These are phyloP conservation scores for Pulveroboletus frians DNA, from an alignment of 768 basidiomycete species.

Conservation along the genomic window DNA sequence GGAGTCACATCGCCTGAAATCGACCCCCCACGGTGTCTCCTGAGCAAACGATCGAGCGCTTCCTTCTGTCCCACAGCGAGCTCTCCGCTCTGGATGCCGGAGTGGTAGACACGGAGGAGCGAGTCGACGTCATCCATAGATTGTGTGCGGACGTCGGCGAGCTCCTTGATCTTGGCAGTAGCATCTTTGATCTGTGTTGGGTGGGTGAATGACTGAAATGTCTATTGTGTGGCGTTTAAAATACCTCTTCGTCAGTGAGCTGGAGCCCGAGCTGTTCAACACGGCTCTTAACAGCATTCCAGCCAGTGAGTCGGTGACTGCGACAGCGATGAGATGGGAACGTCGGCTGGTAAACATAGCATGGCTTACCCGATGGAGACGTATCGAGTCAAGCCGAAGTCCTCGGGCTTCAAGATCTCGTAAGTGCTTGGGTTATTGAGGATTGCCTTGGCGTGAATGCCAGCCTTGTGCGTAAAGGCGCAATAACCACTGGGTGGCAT, in stretches of 20 bases:
- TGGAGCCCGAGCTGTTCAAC: conserved; percentile 93
- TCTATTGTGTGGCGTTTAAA: not conserved
- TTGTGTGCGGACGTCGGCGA: conserved; percentile 96
- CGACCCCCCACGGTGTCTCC: conserved; percentile 56
- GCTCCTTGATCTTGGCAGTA: conserved; percentile 98
- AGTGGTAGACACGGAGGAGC: conserved; percentile 92
- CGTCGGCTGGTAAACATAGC: not conserved
- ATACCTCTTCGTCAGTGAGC: conserved; percentile 84
- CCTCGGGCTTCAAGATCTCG: conserved; percentile 98
- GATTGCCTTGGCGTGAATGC: conserved; percentile 99
- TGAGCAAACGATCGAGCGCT: conserved; percentile 80
- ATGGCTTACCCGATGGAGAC: conserved; percentile 83
- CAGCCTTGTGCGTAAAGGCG: conserved; percentile 99
- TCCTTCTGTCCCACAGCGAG: conserved; percentile 93
- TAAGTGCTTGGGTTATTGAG: conserved; percentile 99
- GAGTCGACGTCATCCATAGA: conserved; percentile 99
- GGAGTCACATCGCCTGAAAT: conserved; percentile 2
- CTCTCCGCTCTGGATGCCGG: conserved; percentile 86
- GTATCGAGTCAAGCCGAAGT: conserved; percentile 96
- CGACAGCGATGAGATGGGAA: conserved; percentile 3
- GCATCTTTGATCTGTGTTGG: conserved; percentile 83
- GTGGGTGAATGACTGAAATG: conserved; percentile 1
- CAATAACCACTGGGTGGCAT: conserved; percentile 79
- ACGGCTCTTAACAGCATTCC: conserved; percentile 99
- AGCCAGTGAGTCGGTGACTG: conserved; percentile 92